A percentile compares a stretch with the other conserved stretches of the same genome.
These are phyloP conservation scores for Phytopythium kandeliae DNA, from an alignment of 352 stramenopile species.

Conservation along the genomic window DNA sequence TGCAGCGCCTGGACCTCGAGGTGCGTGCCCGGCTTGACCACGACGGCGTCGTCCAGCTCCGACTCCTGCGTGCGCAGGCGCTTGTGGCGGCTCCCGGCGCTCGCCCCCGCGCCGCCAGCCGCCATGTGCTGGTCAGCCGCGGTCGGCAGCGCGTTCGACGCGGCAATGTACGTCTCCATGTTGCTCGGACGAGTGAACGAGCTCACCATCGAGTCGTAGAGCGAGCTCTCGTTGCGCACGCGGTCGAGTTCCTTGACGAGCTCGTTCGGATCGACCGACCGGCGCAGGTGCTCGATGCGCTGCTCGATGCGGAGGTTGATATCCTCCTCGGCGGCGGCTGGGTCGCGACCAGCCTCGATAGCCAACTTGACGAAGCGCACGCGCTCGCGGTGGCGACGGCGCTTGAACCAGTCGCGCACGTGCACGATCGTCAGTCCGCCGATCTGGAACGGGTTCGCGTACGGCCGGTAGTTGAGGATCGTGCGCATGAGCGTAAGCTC, in stretches of 20 bases:
- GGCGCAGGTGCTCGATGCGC: constrained; percentile 63
- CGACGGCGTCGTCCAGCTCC: constrained; percentile 52
- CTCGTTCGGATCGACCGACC: constrained; percentile 66
- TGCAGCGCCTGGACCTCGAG: constrained; percentile 66
- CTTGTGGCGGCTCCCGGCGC: constrained; percentile 27
- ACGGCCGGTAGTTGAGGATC: constrained; percentile 79
- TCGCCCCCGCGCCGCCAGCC: not conserved
- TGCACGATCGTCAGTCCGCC: constrained; percentile 57
- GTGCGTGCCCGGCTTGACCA: constrained; percentile 62
- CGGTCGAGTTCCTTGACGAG: constrained; percentile 76
- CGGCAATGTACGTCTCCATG: constrained; percentile 49
- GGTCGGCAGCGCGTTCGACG: constrained; percentile 43
- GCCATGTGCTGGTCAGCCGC: constrained; percentile 28
- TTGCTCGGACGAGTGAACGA: constrained; percentile 57
- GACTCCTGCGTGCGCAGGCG: constrained; percentile 53
- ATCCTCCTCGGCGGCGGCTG: constrained; percentile 61
- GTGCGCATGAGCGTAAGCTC: constrained; percentile 82
- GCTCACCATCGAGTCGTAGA: constrained; percentile 59
- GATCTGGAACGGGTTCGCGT: constrained; percentile 58
- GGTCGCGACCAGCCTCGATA: constrained; percentile 54
- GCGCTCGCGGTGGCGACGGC: constrained; percentile 68
- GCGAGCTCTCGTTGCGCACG: constrained; percentile 53
- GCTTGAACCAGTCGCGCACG: constrained; percentile 85
- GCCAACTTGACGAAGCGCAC: constrained; percentile 73
- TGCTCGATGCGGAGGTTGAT: constrained; percentile 77